Conservation (phyloP, 139 green algal species). For the Penium margaritaceum region DNA sequence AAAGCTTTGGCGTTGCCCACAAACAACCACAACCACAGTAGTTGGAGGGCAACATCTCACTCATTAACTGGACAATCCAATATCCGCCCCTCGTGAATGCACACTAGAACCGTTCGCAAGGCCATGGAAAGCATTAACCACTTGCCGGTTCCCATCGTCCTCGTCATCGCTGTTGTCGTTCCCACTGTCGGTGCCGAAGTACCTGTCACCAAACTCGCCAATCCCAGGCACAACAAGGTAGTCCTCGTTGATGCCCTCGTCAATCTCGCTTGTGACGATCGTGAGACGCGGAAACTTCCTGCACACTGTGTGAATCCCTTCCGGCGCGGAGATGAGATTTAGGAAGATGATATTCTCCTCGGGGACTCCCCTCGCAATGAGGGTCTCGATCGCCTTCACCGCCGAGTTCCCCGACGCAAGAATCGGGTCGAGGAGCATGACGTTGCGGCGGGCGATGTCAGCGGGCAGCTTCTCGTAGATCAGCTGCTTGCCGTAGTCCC, state of each 20-base stretch:
- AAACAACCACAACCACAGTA: too few relatives aligned
- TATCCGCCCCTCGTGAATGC: too few relatives aligned
- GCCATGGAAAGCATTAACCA: too few relatives aligned
- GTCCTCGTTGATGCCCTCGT: conserved; percentile 64
- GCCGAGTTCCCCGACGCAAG: conserved; percentile 63
- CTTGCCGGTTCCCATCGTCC: too few relatives aligned
- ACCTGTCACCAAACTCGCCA: conserved; percentile 68
- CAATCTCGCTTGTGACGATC: conserved; percentile 90
- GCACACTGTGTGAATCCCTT: conserved; percentile 76
- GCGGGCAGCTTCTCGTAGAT: conserved; percentile 90
- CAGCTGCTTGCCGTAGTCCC: conserved; percentile 35
- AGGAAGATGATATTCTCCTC: conserved; percentile 84
- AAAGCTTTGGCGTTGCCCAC: too few relatives aligned
- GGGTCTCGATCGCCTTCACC: conserved; percentile 56
- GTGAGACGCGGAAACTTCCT: conserved; percentile 64
- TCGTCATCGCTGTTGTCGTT: too few relatives aligned
- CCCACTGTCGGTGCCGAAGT: conserved; percentile 59
- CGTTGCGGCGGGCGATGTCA: conserved; percentile 82
- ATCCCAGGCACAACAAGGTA: conserved; percentile 77
- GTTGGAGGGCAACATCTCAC: too few relatives aligned
- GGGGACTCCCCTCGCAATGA: conserved; percentile 77
- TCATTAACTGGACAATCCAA: too few relatives aligned
- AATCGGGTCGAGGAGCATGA: conserved; percentile 93
- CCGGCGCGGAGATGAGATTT: conserved; percentile 79
- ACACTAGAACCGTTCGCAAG: too few relatives aligned